phyloP scores from a whole-genome alignment of 2,329 filamentous ascomycete species.

The Apiospora malaysiana region DNA sequence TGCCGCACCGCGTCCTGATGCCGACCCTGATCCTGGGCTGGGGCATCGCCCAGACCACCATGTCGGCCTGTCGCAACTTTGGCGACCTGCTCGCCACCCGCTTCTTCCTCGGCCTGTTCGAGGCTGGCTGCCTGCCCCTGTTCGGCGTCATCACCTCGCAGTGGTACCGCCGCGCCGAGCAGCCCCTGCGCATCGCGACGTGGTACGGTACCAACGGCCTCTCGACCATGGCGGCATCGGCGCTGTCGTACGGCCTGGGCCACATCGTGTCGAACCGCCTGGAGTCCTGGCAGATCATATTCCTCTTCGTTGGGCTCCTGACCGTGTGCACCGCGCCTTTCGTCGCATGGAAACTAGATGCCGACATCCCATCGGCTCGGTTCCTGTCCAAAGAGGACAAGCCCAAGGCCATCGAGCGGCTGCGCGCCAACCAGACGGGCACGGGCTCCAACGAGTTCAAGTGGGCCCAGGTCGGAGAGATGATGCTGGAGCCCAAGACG shows the following conservation, averaged over 20 bases:
- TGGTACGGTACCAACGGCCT: conserved; percentile 65
- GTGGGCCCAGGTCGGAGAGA: conserved; percentile 63
- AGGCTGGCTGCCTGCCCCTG: conserved; percentile 59
- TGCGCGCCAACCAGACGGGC: conserved; percentile 75
- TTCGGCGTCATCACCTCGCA: conserved; percentile 64
- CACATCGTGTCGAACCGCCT: conserved; percentile 49
- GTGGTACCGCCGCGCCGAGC: conserved; percentile 68
- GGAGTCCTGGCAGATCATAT: conserved; percentile 55
- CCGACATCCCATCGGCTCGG: conserved; percentile 59
- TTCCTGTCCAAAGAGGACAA: conserved; percentile 70
- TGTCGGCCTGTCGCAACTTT: conserved; percentile 53
- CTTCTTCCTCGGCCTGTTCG: conserved; percentile 57
- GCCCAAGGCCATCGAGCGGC: conserved; percentile 69
- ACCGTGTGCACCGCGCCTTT: conserved; percentile 64
- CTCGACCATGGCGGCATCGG: conserved; percentile 54
- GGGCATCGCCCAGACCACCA: conserved; percentile 56
- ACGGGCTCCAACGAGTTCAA: conserved; percentile 74
- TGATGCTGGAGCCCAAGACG: conserved; percentile 54
- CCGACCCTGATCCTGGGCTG: conserved; percentile 40
- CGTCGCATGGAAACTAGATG: conserved; percentile 65
- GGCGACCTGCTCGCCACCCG: conserved; percentile 52
- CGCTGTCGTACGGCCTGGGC: conserved; percentile 53
- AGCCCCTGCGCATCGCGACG: conserved; percentile 66
- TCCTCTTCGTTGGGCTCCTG: conserved; percentile 65
- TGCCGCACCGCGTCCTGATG: conserved; percentile 7